Base-by-base conservation (phyloP, 805 yeast genomes). In the Debaryomyces hansenii region DNA sequence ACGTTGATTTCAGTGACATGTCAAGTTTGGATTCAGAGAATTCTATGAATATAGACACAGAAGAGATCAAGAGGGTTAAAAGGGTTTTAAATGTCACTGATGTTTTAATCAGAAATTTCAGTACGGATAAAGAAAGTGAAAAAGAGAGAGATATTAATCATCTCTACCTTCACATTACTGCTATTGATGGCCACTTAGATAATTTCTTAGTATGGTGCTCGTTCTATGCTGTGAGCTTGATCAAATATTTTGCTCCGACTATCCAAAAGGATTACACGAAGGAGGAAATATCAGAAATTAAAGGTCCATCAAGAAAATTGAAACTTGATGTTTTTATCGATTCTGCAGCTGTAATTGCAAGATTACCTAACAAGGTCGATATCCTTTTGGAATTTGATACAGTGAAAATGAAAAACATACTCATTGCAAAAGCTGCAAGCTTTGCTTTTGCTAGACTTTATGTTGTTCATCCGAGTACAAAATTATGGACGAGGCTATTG, bases 391-490 rank as follows among this genome's bases (percentile, higher is more conserved):
- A 80, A 50, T 41, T 75, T 3, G 75, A 72, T 47, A 55, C 62
- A 8, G 53, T 73, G 15, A 51, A 52, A 15, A 45, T 69, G 18
- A 44, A 56, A 11, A 63, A 65, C 39, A 58, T 56, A 1, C 49
- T 65, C 9, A 54, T 50, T 4, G 52, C 67, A 14, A 72, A 72
- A 4, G 45, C 57, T 11, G 46, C 68, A 16, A 55, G 54, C 5
- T 58, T 76, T n/a, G 62, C 64, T 31, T 69, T 66, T 43, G 51
- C 68, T 15, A 60, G 84, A 39, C 57, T 79, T 39, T 80, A 75
- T 53, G 77, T 80, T 5, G 62, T 70, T 9, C 80, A 79, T 48
- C 84, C 85, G 0, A 64, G 72, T n/a, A 67, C 75, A 1, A 64
- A 67, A 16, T 55, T 56, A 55, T 79, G 75, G 70, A 66, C 67